Evolutionary conservation across 805 yeast genomes (phyloP).

Genomic region (Candida chilensis): DNA sequence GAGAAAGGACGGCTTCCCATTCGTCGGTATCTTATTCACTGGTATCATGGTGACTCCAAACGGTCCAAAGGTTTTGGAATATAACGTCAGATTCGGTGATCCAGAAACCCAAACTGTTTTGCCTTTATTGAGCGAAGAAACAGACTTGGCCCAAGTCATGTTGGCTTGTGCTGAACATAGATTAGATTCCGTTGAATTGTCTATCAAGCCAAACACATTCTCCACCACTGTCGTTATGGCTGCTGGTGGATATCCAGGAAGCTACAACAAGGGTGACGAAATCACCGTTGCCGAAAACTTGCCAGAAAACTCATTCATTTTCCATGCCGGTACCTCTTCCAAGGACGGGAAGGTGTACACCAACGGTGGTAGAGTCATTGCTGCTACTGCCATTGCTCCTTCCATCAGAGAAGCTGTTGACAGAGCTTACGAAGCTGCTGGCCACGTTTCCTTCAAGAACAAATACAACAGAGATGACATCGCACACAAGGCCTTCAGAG

Average conservation of each 20-base stretch:
- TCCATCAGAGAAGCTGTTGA: conserved; percentile 74
- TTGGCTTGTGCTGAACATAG: conserved; percentile 92
- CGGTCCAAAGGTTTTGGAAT: conserved; percentile 94
- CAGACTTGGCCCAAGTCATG: conserved; percentile 92
- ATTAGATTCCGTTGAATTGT: conserved; percentile 68
- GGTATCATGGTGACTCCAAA: conserved; percentile 85
- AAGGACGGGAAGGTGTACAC: conserved; percentile 60
- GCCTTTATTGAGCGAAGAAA: conserved; percentile 70
- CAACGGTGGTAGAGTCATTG: conserved; percentile 95
- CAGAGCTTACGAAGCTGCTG: conserved; percentile 81
- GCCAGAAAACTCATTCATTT: conserved; percentile 59
- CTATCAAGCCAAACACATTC: conserved; percentile 44
- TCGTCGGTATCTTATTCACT: conserved; percentile 91
- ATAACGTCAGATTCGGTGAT: conserved; percentile 97
- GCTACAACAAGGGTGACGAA: conserved; percentile 78
- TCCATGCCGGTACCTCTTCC: conserved; percentile 92
- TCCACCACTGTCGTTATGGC: conserved; percentile 93
- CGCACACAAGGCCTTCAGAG: conserved; percentile 91
- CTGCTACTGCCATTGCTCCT: conserved; percentile 78
- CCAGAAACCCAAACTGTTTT: conserved; percentile 98
- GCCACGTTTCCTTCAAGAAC: conserved; percentile 58
- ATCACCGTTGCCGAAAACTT: conserved; percentile 45
- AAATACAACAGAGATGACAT: conserved; percentile 88
- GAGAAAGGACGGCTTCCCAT: conserved; percentile 92
- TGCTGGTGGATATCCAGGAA: conserved; percentile 94